Base-by-base conservation (phyloP, 805 yeast species). In the Ascoidea rubescens region DNA sequence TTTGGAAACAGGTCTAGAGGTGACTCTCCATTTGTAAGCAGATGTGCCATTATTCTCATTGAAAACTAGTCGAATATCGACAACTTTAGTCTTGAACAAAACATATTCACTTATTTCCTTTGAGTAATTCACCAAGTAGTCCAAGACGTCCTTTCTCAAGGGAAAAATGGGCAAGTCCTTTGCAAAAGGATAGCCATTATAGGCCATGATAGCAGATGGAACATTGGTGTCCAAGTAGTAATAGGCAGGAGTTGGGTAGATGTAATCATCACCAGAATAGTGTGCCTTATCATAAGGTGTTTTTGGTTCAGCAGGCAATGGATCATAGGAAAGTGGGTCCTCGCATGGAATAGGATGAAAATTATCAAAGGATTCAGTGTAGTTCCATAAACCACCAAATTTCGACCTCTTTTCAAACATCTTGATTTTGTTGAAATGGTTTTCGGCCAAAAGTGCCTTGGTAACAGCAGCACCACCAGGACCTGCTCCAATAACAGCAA, bases 361-460 rank as follows among this genome's bases (percentile, higher is more conserved):
- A 8, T 16, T 17, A 47, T 51, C 48, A 43, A 49, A 56, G 49
- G 47, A 67, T 51, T 62, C 69, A 52, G 69, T 72, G 59, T 77
- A 83, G 61, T 79, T 76, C 96, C 96, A 87, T 6, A 87, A 67
- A 0, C 96, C 96, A 12, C 95, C 96, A n/a, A 75, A 62, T n/a
- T 65, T 63, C 5, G 67, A 57, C 55, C 84, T 72, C 48, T 75
- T 69, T 56, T 86, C 95, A 60, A 73, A 84, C 5, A 84, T 70
- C 31, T 74, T 77, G 49, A 86, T 70, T 48, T 64, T 60, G 42
- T 71, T 66, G 56, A 75, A 74, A 3, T 67, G 61, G 1, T 64
- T 59, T 57, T 82, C 89, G 7, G 70, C 73, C 5, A 75, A 56
- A 8, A 87, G 68, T 0, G 89, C 87, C 53, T 80, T 78, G 0